Conservation (phyloP, 768 basidiomycete genomes). For the Pholiota molesta region DNA sequence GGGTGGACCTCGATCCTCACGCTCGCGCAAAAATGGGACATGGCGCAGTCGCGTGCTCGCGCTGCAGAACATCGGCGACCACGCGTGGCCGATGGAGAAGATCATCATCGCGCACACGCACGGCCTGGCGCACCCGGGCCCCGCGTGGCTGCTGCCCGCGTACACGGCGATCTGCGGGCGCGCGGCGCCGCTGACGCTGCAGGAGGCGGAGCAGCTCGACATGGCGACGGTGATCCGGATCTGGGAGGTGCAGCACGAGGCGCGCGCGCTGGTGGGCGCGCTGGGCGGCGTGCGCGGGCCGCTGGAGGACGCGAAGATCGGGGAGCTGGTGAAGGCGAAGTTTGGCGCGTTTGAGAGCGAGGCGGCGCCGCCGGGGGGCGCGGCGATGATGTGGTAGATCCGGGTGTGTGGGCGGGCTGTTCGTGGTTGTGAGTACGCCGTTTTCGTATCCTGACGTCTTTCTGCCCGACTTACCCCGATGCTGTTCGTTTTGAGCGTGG, state of each 20-base stretch:
- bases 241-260: slow-evolving; percentile 33
- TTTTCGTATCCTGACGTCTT: too few species aligned
- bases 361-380: background rate
- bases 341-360: slow-evolving; percentile 17
- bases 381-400: background rate
- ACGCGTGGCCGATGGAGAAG: slow-evolving; percentile 33
- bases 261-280: slow-evolving; percentile 9
- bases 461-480: too few species aligned
- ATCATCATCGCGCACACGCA: slow-evolving; percentile 34
- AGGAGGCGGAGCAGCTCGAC: slow-evolving; percentile 34
- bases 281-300: slow-evolving; percentile 3
- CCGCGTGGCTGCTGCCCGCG: slow-evolving; percentile 38
- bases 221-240: slow-evolving; percentile 33
- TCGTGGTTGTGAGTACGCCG: background rate
- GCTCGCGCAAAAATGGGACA: slow-evolving; percentile 32
- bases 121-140: slow-evolving; percentile 21
- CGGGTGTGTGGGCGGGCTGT: background rate
- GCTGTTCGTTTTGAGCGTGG: too few species aligned
- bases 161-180: slow-evolving; percentile 36
- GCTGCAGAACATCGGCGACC: slow-evolving; percentile 28
- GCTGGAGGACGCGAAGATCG: slow-evolving; percentile 8
- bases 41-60: slow-evolving; percentile 33
- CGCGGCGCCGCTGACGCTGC: slow-evolving; percentile 25
- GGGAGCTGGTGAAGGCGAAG: slow-evolving; percentile 21
- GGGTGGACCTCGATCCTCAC: slow-evolving; percentile 41